Percentiles rank a stretch among this genome's conserved stretches.
phyloP scores from a whole-genome alignment of 83 land plant genomes.

The Picea abies region DNA sequence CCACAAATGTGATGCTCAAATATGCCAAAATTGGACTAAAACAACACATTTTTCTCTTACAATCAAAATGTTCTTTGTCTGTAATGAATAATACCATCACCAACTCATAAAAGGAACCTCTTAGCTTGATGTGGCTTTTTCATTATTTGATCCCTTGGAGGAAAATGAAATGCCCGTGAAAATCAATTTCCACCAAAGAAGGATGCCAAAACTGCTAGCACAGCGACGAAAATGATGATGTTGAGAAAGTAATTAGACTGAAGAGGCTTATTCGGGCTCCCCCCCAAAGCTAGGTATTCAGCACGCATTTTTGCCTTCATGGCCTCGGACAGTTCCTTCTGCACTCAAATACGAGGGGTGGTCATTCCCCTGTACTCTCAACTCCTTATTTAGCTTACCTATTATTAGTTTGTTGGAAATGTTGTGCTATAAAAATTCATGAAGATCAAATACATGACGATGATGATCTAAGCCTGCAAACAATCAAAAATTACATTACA shows the following conservation, averaged over 20 bases:
- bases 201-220: conserved; percentile 77
- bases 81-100: background rate
- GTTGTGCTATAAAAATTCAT: background rate
- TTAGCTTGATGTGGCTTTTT: background rate
- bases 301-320: conserved; percentile 98
- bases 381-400: conserved; percentile 18
- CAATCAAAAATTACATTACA: conserved; percentile 24
- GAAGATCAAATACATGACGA: conserved; percentile 6
- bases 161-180: background rate
- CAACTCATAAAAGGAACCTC: background rate
- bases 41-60: background rate
- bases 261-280: conserved; percentile 92
- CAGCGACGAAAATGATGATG: conserved; percentile 75
- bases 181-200: conserved; percentile 60
- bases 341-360: conserved; percentile 54
- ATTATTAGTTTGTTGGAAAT: conserved; percentile 5
- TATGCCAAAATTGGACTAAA: background rate
- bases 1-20: background rate
- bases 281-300: conserved; percentile 92
- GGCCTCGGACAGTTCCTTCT: conserved; percentile 86
- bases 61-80: background rate
- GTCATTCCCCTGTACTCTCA: conserved; percentile 18
- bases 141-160: no score
- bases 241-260: conserved; percentile 89
- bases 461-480: conserved; percentile 40